Evolutionary conservation across 306 rosid species (phyloP), one percentile per base, ranked within the genome.

Genomic region (Cotoneaster glaucophyllus): DNA sequence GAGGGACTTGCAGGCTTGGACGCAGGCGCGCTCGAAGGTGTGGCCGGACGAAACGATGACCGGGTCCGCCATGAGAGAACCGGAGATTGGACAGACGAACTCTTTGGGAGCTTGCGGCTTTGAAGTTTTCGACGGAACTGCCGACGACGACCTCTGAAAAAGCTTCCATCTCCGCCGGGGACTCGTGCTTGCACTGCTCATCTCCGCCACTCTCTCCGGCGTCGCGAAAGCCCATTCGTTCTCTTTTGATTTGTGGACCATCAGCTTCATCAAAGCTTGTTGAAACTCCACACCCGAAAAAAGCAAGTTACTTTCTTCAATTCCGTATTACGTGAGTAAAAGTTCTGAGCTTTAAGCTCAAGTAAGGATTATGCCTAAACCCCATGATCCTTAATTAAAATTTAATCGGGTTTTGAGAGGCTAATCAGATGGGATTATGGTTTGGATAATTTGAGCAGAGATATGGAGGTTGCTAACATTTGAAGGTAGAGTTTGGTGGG

Each of bases 11-110:
- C 93, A 90, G 15, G 85, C 83, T 24, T 84, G 84, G 62, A 88
- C 86, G 58, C 91, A 84, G 81, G 79, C 71, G 0, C 92, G 80
- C 34, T 96, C 98, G 80, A 90, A 92, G 73, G 98, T 89, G 77
- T 96, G 97, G 37, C 99, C 99, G 0, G 99, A 92, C 48, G 98
- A 78, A 78, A 92, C 90, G 41, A 96, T 96, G 3, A 96, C 96
- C 1, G 99, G 99, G 79, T 96, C 97, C 11, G 85, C 88, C 97
- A 96, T 96, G 54, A 96, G 81, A 54, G 86, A 77, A 18, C 90
- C 86, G 2, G 92, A 72, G 65, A 95, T 82, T 52, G 98, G 97
- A 53, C 99, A 95, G 25, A 95, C 75, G 68, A 95, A 92, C 74
- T 95, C 99, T 48, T 71, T 87, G 1, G 99, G 97, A 1, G 88